Evolutionary conservation across 768 basidiomycete genomes (phyloP), one percentile per base, ranked within the genome.

Genomic region (Auriscalpium vulgare): DNA sequence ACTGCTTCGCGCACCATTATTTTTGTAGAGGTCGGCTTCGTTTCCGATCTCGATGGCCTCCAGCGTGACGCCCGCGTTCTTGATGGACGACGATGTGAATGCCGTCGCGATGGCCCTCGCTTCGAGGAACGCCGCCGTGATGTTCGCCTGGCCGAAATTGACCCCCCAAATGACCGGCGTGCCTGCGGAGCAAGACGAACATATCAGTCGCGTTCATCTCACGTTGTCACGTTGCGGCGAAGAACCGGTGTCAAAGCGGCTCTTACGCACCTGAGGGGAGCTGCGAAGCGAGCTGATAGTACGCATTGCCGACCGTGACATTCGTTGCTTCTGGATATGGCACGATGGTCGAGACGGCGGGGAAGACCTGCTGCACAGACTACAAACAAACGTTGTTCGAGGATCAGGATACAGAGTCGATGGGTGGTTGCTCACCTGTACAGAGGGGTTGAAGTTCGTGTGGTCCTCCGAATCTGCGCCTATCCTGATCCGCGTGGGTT

Each of bases 291-390:
- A 79, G 71, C 51, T 71, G 62, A 60, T 85, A 87, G 62, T 75
- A 87, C 9, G 67, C 73, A 63, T 81, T 69, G 8, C 87, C 82
- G 16, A 84, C 80, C 2, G 74, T 75, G 56, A 86, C 76, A n/a
- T 73, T 76, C 1, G 71, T 76, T 5, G 85, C 85, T 64, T 86
- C 86, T 0, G 85, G 85, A 64, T 84, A 88, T 19, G 86, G 85
- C 1, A 76, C 74, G 4, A 73, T 73, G 10, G 71, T 50, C 19
- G 74, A 78, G 6, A 73, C 64, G 3, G 77, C 69, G 2, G 82
- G 82, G 59, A 85, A 85, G 3, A 67, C 63, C 35, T 71, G 69
- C 62, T 82, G 72, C 40, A 75, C 72, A 50, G 75, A 75, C 79
- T 79, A 55, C 36, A 44, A 9, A 34, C 16, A 37, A 13, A 11